phyloP scores from a whole-genome alignment of 2,329 filamentous ascomycete genomes.

The Cladosporium sp. region DNA sequence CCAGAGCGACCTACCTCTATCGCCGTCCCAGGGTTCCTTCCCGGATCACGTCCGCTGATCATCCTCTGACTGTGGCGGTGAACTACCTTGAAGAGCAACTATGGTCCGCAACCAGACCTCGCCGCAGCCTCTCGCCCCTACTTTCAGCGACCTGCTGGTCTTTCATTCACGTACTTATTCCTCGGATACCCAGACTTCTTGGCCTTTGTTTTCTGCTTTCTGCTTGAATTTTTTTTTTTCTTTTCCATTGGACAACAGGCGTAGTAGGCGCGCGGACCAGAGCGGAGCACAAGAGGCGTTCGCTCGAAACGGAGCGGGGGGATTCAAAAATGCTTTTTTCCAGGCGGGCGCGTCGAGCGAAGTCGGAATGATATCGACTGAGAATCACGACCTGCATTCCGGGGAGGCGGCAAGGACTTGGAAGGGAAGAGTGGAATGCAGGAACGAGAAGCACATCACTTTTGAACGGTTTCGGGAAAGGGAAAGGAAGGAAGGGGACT shows the following conservation, averaged over 20 bases:
- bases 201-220: not conserved
- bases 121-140: too few species aligned
- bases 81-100: too few species aligned
- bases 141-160: too few species aligned
- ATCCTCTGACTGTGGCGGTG: too few species aligned
- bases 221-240: not conserved
- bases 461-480: too few species aligned
- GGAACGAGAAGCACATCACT: too few species aligned
- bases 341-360: not conserved
- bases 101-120: too few species aligned
- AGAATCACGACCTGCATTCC: not conserved
- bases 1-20: slow-evolving; percentile 14
- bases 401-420: not conserved
- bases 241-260: too few species aligned
- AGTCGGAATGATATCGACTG: not conserved
- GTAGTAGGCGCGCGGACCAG: not conserved
- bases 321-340: not conserved
- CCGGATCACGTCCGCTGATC: slow-evolving; percentile 4
- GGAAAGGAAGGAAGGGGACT: too few species aligned
- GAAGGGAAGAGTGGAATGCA: not conserved
- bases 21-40: slow-evolving; percentile 9
- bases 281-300: not conserved
- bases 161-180: not conserved
- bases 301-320: not conserved
- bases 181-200: not conserved